Evolutionary conservation across 2,329 filamentous ascomycete genomes (phyloP).

Genomic region (Cordyceps tenuipes): DNA sequence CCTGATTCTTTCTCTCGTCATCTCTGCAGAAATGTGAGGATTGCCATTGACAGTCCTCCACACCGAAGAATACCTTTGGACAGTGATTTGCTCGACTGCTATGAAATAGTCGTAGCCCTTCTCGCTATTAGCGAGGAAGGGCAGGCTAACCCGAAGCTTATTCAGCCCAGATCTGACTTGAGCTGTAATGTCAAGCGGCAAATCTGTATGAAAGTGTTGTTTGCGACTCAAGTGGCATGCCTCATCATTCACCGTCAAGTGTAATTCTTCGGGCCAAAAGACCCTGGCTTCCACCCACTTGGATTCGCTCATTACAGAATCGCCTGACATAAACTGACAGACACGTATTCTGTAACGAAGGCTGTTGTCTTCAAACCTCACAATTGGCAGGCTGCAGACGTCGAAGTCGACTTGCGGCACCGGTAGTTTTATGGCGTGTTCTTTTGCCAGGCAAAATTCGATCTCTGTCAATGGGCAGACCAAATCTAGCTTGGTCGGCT

Average conservation of each 20-base stretch:
- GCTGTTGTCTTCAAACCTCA: background rate
- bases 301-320: background rate
- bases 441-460: background rate
- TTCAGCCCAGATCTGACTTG: background rate
- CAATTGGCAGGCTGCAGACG: background rate
- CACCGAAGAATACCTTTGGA: background rate
- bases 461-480: background rate
- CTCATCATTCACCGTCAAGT: background rate
- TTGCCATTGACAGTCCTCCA: background rate
- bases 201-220: slow-evolving; percentile 7
- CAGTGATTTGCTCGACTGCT: slow-evolving; percentile 3
- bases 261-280: slow-evolving; percentile 4
- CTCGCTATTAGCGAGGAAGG: background rate
- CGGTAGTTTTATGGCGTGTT: background rate
- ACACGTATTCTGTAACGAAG: slow-evolving; percentile 6
- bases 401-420: background rate
- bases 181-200: background rate
- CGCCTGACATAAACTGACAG: background rate
- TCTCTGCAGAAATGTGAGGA: background rate
- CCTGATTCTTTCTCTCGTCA: background rate
- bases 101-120: background rate
- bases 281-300: background rate
- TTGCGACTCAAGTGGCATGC: slow-evolving; percentile 5
- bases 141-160: slow-evolving; percentile 5
- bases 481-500: slow-evolving; percentile 2